phyloP scores from a whole-genome alignment of 176 grass and related monocot genomes.

The Zoysia pacifica region DNA sequence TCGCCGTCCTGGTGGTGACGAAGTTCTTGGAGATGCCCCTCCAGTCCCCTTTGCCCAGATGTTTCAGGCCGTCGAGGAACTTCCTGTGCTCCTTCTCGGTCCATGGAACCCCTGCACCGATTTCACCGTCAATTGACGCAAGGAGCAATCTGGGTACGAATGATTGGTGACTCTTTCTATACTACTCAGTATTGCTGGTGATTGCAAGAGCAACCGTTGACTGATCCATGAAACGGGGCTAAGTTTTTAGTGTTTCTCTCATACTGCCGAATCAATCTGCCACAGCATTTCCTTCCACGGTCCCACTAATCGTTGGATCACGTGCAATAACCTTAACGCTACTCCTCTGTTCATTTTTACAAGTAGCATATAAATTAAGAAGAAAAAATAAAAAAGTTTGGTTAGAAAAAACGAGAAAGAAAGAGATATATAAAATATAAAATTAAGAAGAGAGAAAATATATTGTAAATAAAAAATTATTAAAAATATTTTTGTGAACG shows the following conservation, averaged over 20 bases:
- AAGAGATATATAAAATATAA: too few species aligned
- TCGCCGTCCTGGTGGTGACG: slow-evolving; percentile 80
- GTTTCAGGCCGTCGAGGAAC: slow-evolving; percentile 72
- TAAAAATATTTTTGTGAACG: too few species aligned
- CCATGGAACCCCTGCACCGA: slow-evolving; percentile 71
- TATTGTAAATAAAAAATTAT: too few species aligned
- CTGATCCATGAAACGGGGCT: not conserved
- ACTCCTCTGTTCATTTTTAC: too few species aligned
- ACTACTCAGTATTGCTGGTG: not conserved
- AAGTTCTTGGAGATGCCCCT: slow-evolving; percentile 92
- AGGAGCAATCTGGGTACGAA: not conserved
- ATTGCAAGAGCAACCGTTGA: slow-evolving; percentile 3
- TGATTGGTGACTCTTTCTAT: not conserved
- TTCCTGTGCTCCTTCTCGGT: slow-evolving; percentile 94
- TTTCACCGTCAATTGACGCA: not conserved
- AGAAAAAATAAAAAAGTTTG: too few species aligned
- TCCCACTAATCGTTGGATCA: not conserved
- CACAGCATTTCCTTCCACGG: not conserved
- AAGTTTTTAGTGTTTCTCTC: not conserved
- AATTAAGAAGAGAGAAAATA: too few species aligned
- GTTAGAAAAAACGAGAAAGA: too few species aligned
- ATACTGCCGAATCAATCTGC: slow-evolving; percentile 6
- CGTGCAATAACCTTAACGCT: not conserved
- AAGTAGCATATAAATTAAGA: too few species aligned
- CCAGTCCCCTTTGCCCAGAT: slow-evolving; percentile 90